Conservation (phyloP, 2,329 filamentous ascomycete genomes). For the Phoma sp. region DNA sequence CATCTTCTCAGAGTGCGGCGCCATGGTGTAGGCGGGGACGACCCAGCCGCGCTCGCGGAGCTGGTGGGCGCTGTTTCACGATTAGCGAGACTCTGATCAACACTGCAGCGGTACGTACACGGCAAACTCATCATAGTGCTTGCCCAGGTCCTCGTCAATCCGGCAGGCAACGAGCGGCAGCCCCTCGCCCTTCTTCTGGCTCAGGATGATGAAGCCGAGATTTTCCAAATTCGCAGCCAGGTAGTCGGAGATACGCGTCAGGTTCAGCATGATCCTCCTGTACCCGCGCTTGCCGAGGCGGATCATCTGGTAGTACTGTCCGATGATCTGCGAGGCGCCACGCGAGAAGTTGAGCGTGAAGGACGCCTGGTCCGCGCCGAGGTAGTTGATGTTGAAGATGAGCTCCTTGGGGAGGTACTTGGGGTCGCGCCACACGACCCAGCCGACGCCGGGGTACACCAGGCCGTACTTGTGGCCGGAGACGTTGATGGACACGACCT, state of each 20-base stretch:
- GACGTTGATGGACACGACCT: slow-evolving; percentile 91
- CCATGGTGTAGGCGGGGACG: slow-evolving; percentile 96
- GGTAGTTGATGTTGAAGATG: slow-evolving; percentile 99
- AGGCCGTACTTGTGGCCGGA: slow-evolving; percentile 87
- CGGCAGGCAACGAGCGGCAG: slow-evolving; percentile 92
- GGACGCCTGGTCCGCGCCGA: slow-evolving; percentile 91
- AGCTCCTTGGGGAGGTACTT: slow-evolving; percentile 76
- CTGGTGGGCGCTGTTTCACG: slow-evolving; percentile 68
- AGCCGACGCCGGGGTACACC: slow-evolving; percentile 88
- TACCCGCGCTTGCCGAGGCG: slow-evolving; percentile 93
- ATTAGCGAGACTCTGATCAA: neutral
- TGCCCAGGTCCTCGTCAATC: slow-evolving; percentile 63
- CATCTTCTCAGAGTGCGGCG: slow-evolving; percentile 79
- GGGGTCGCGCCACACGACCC: slow-evolving; percentile 86
- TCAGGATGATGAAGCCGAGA: slow-evolving; percentile 88
- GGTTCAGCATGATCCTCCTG: slow-evolving; percentile 89
- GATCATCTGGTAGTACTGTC: slow-evolving; percentile 97
- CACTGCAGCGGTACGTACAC: slow-evolving; percentile 37
- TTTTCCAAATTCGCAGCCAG: slow-evolving; percentile 74
- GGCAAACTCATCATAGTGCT: slow-evolving; percentile 63
- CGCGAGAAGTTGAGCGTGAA: slow-evolving; percentile 99
- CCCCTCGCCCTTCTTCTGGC: slow-evolving; percentile 75
- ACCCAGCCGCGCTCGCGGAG: slow-evolving; percentile 89
- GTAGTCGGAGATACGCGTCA: slow-evolving; percentile 89
- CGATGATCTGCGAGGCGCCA: slow-evolving; percentile 91